phyloP scores from a whole-genome alignment of 2,329 filamentous ascomycete genomes.

The Cryphonectria radicalis region DNA sequence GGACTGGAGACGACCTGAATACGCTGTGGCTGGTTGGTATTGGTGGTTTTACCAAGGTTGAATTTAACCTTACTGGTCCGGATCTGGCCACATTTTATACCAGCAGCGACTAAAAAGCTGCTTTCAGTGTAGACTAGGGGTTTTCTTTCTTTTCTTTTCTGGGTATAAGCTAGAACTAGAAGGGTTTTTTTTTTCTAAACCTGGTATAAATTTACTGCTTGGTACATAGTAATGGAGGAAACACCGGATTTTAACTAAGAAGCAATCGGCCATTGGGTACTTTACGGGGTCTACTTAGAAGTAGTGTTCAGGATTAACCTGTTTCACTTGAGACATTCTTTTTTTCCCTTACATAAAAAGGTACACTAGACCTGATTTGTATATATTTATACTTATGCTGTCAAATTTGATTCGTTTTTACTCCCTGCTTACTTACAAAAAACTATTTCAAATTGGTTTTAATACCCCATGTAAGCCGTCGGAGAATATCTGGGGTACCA shows the following conservation, averaged over 20 bases:
- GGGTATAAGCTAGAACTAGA: not conserved
- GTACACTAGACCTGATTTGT: not conserved
- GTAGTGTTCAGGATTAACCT: not conserved
- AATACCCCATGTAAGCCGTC: not conserved
- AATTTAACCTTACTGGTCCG: not conserved
- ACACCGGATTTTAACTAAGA: not conserved
- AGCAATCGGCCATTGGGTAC: not conserved
- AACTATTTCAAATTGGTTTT: not conserved
- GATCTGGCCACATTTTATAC: not conserved
- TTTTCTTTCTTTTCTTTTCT: not conserved
- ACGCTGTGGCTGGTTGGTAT: conserved; percentile 5
- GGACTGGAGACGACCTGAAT: not conserved
- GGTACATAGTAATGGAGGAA: not conserved
- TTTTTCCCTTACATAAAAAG: not conserved
- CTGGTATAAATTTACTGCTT: not conserved
- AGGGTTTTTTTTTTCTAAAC: not conserved
- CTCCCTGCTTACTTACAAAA: not conserved
- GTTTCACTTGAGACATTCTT: not conserved
- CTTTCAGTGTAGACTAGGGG: not conserved
- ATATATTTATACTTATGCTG: not conserved
- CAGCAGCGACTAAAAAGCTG: not conserved
- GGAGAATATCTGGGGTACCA: not conserved
- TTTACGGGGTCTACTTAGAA: too few relatives aligned
- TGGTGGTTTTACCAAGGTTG: conserved; percentile 6
- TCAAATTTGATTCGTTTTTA: not conserved